Base-by-base conservation (phyloP, 768 basidiomycete species). In the Trametes maxima region DNA sequence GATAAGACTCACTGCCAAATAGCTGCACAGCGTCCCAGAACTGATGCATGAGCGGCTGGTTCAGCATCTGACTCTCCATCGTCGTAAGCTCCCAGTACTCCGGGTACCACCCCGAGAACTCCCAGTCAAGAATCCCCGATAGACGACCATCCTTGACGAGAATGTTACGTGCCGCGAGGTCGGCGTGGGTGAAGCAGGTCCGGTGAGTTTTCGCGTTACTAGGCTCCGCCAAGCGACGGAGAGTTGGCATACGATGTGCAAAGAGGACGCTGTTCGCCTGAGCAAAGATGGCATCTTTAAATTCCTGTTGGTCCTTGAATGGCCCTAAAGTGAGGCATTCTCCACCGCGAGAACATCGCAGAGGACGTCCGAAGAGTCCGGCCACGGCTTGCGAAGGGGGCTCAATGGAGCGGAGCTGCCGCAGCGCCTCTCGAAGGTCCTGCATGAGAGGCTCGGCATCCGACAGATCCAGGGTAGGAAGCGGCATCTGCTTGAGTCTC, bases 41-140 rank as follows among this genome's bases (percentile, higher is more conserved):
- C 16, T 52, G 42, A 2, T 51, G 49, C 25, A 22, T 11, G 10
- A 58, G 6, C 28, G 19, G n/a, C 33, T 36, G 7, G 5, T 24
- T 21, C 11, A 6, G 36, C 57, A 58, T 50, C 8, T 58, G 49
- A 10, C 35, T 25, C 40, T 58, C 57, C 22, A 58, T 58, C 59
- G 35, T 56, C 17, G 56, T 57, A 48, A 54, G 54, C 49, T 73
- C 69, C 69, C 66, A 72, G 54, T 72, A 66, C 39, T 66, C 68
- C 3, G 72, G 72, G 33, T 63, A 62, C 72, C 71, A 72, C 3
- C 68, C 70, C 13, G 68, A 60, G 40, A 33, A 42, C 48, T 70
- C 69, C 69, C 71, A 73, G 51, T 72, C 72, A 43, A 73, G 50
- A 28, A 72, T 57, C 0, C 60, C 69, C 0, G 51, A 42, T 14